Base-by-base conservation (phyloP, 140 eudicot genomes). In the Bidens hawaiensis region DNA sequence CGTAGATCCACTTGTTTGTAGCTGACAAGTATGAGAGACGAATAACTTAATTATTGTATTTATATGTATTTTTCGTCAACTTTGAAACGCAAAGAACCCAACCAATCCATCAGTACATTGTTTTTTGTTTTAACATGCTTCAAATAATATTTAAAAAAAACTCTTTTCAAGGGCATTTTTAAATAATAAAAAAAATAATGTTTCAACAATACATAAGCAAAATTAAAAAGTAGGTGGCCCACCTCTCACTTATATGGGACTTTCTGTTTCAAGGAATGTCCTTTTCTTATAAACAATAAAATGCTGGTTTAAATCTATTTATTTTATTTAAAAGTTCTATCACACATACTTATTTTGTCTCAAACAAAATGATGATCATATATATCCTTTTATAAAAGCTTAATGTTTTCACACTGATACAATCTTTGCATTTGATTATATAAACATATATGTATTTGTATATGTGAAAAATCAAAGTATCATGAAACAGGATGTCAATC, bases 171-270 rank as follows among this genome's bases (percentile, higher is more conserved):
- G n/a, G n/a, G n/a, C n/a, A n/a, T n/a, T n/a, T n/a, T n/a, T 30
- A 4, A 30, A 9, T 3, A 6, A 1, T 30, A 16, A 16, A 16
- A 46, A 46, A 17, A 10, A 49, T 10, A 12, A 49, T 6, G 23
- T 45, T 45, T 16, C 0, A 45, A 17, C 51, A 48, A 3, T 19
- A 9, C 19, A 8, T 8, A 17, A 19, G 27, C 27, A 50, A 50
- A 50, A 4, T n/a, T 50, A 50, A 8, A 11, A 50, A 50, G 56
- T 50, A 50, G 56, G 56, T 50, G 56, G 17, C 56, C 56, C 30
- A 50, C 17, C 1, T 15, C 30, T 50, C 15, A 10, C 14, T 48
- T 50, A 6, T 4, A 42, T 42, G n/a, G 56, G 31, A 50, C 56
- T 50, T 50, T 50, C 8, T 50, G 7, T 50, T 49, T 9, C 31